These are phyloP conservation scores for Termitomyces sp. DNA, from an alignment of 768 basidiomycete species.

Conservation along the genomic window DNA sequence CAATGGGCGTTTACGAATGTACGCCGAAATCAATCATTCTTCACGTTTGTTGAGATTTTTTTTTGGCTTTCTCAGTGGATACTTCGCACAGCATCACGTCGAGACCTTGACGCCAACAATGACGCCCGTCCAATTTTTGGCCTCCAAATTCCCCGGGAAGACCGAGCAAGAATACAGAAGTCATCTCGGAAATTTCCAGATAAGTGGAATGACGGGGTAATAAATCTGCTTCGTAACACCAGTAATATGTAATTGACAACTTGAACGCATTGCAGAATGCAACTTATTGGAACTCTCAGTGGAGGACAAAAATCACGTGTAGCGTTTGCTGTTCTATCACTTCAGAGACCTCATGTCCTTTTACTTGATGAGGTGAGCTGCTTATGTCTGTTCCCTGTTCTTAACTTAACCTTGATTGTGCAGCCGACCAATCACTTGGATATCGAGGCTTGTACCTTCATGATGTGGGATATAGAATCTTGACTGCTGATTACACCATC, in stretches of 20 bases:
- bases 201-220: constrained; percentile 92
- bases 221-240: constrained; percentile 26
- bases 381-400: background rate
- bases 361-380: constrained; percentile 84
- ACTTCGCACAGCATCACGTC: constrained; percentile 96
- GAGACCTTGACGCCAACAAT: constrained; percentile 82
- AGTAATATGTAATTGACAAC: background rate
- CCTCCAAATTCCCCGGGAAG: constrained; percentile 88
- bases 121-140: constrained; percentile 93
- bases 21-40: constrained; percentile 24
- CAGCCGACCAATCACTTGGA: constrained; percentile 95
- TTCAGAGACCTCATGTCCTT: constrained; percentile 89
- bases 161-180: constrained; percentile 93
- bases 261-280: constrained; percentile 54
- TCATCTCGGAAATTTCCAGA: constrained; percentile 97
- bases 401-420: constrained; percentile 7
- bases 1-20: constrained; percentile 92
- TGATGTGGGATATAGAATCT: background rate
- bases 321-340: constrained; percentile 83
- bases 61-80: constrained; percentile 50
- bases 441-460: constrained; percentile 62
- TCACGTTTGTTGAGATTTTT: constrained; percentile 9
- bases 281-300: constrained; percentile 86
- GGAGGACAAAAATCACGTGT: constrained; percentile 98
- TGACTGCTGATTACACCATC: constrained; percentile 2